Conservation (phyloP, 2,329 filamentous ascomycete genomes). For the Scorias spongiosa region DNA sequence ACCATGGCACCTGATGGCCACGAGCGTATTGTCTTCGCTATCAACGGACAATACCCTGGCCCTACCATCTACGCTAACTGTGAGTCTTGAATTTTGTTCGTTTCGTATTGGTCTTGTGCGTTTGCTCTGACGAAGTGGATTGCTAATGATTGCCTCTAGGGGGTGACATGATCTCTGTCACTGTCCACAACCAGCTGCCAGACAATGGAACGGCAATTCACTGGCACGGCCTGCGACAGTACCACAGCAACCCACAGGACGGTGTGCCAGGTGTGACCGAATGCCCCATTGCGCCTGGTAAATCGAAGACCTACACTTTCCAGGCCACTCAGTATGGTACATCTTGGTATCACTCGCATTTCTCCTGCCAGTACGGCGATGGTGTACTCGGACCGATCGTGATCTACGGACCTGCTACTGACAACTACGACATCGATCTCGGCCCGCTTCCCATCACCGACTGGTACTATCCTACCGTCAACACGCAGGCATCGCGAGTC, state of each 20-base stretch:
- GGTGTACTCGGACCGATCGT: conserved; percentile 46
- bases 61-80: conserved; percentile 18
- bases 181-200: conserved; percentile 37
- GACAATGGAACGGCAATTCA: conserved; percentile 48
- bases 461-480: conserved; percentile 42
- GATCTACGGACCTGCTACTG: conserved; percentile 44
- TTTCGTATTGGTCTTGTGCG: conserved; percentile 12
- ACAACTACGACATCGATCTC: conserved; percentile 48
- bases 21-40: conserved; percentile 24
- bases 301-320: conserved; percentile 42
- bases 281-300: conserved; percentile 34
- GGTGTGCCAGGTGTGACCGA: conserved; percentile 38
- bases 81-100: background rate
- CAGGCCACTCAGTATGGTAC: conserved; percentile 36
- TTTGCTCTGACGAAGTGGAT: background rate
- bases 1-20: conserved; percentile 31
- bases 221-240: conserved; percentile 47
- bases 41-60: conserved; percentile 51
- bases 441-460: conserved; percentile 46
- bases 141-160: background rate
- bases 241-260: conserved; percentile 39
- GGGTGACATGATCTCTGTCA: conserved; percentile 33
- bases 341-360: conserved; percentile 48
- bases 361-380: conserved; percentile 37
- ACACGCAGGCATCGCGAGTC: conserved; percentile 3